Percentiles rank a stretch among this genome's conserved stretches.
These are phyloP conservation scores for Liriodendron chinense DNA, from an alignment of 164 flowering plant species.

Conservation along the genomic window DNA sequence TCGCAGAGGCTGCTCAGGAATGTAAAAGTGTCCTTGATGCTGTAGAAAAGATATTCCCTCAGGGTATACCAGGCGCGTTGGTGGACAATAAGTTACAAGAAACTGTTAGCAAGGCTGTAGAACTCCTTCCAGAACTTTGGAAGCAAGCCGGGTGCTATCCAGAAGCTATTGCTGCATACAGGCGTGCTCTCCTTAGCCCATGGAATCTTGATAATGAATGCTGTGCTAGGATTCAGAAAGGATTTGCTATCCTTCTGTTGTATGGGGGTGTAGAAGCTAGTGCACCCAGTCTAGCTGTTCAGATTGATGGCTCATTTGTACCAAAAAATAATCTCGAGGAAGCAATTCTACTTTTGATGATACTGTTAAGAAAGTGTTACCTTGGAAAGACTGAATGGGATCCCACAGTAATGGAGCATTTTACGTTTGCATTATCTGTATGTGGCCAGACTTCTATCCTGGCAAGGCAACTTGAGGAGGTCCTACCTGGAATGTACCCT, in stretches of 20 bases:
- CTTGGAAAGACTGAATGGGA: slow-evolving; percentile 80
- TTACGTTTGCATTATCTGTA: slow-evolving; percentile 76
- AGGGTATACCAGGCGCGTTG: slow-evolving; percentile 65
- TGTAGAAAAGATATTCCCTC: slow-evolving; percentile 74
- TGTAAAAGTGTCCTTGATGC: slow-evolving; percentile 90
- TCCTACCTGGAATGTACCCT: slow-evolving; percentile 70
- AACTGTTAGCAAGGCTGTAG: slow-evolving; percentile 85
- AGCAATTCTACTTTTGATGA: slow-evolving; percentile 81
- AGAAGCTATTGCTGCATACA: slow-evolving; percentile 81
- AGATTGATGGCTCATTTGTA: slow-evolving; percentile 71
- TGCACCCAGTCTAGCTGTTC: slow-evolving; percentile 80
- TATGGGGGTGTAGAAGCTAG: slow-evolving; percentile 85
- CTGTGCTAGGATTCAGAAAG: slow-evolving; percentile 83
- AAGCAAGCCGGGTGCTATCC: slow-evolving; percentile 65
- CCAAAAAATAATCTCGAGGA: slow-evolving; percentile 91
- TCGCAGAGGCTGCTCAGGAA: slow-evolving; percentile 89
- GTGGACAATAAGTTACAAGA: slow-evolving; percentile 84
- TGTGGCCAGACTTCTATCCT: slow-evolving; percentile 71
- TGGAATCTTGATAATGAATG: slow-evolving; percentile 87
- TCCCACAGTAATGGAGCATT: slow-evolving; percentile 81
- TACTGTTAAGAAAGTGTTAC: slow-evolving; percentile 62
- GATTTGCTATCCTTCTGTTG: slow-evolving; percentile 74
- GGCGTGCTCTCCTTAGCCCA: slow-evolving; percentile 81
- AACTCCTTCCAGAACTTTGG: slow-evolving; percentile 96
- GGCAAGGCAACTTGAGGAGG: slow-evolving; percentile 76